Base-by-base conservation (phyloP, 2,329 filamentous ascomycete species). In the Chaetomiaceae sp. region DNA sequence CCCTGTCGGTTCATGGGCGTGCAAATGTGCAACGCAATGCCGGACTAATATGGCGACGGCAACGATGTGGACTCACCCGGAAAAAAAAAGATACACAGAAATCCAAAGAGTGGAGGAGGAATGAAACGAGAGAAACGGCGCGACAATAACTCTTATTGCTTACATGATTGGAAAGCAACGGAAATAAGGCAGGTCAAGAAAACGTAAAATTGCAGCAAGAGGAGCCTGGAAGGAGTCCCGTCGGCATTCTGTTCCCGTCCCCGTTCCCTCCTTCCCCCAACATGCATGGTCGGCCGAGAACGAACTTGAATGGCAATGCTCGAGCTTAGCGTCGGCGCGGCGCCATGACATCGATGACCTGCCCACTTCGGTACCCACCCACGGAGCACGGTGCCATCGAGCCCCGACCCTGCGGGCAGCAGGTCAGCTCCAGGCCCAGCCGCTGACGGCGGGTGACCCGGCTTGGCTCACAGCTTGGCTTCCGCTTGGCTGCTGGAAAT, bases 321-420 rank as follows among this genome's bases (percentile, higher is more conserved):
- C 6, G 14, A 39, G 19, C 20, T 36, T 54, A 54, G 51, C 51
- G 51, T 22, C 20, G 20, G 31, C 19, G 7, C 20, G 20, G 31
- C 19, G 7, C 4, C 45, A 54, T 53, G 38, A 44, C 45, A 44
- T 44, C 44, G 43, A 40, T 47, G 29, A 37, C 47, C 19, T n/a
- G 27, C 27, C 27, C 27, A 46, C 15, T 34, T 29, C 8, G 17
- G n/a, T n/a, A n/a, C n/a, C n/a, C n/a, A n/a, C n/a, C n/a, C n/a
- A 47, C 51, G 50, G 51, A 5, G 23, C 29, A 48, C 51, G 51
- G 51, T 31, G 25, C 14, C 23, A 33, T 8, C 37, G 44, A 48
- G 33, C 45, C 3, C 51, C 51, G 51, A 53, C 33, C n/a, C 29
- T 43, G 19, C n/a, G 17, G 36, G 7, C 17, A 22, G 7, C 5